phyloP scores from a whole-genome alignment of 352 stramenopile species.

The Phytophthora sojae region DNA sequence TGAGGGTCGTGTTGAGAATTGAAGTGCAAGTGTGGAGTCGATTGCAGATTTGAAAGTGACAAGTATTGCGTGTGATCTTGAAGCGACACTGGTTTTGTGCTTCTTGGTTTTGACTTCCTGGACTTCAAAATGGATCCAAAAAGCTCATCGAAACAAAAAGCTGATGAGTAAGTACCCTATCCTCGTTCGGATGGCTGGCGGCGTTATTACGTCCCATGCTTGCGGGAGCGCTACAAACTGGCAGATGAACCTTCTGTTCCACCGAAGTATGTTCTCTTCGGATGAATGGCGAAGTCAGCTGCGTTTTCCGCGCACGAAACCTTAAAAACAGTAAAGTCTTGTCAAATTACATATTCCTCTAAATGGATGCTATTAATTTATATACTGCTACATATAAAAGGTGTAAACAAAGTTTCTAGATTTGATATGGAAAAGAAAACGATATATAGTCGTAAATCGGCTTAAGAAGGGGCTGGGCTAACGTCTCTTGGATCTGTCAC shows the following conservation, averaged over 20 bases:
- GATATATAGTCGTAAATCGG: background rate
- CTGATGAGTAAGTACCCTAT: conserved; percentile 17
- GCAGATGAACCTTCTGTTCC: background rate
- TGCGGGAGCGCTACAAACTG: background rate
- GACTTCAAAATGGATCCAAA: background rate
- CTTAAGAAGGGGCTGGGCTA: background rate
- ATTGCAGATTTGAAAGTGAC: conserved; percentile 24
- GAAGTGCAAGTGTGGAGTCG: background rate
- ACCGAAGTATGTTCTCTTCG: background rate
- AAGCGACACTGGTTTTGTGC: conserved; percentile 5
- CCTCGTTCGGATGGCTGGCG: background rate
- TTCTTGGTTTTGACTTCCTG: conserved; percentile 2
- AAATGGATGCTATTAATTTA: background rate
- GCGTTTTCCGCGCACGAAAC: background rate
- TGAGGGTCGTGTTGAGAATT: background rate
- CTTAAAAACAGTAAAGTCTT: background rate
- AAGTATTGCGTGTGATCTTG: conserved; percentile 25
- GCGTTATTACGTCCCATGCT: background rate
- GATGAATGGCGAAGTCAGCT: background rate
- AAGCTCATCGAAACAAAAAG: conserved; percentile 18
- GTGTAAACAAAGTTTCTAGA: no score
- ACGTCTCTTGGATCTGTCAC: conserved; percentile 6
- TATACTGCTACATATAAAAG: no score
- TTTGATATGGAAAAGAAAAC: background rate
- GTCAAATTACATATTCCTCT: background rate